Percentiles rank a stretch among this genome's conserved stretches.
Evolutionary conservation across 257 asterid genomes (phyloP).

Genomic region (Lavandula angustifolia): DNA sequence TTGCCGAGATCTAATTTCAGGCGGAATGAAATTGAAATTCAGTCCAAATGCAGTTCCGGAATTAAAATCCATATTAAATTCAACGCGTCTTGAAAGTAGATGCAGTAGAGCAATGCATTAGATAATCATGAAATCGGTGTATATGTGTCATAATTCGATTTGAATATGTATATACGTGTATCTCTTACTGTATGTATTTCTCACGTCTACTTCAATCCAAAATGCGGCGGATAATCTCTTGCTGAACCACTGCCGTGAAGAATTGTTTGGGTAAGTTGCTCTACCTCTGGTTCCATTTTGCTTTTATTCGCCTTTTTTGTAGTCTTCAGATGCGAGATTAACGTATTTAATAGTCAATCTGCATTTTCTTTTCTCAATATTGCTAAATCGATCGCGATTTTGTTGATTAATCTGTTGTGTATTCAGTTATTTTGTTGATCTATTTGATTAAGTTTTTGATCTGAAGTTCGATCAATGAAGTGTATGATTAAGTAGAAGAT

Average conservation of each 20-base stretch:
- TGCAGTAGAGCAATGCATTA: slow-evolving; percentile 28
- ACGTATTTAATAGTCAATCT: slow-evolving; percentile 2
- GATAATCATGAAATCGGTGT: slow-evolving; percentile 53
- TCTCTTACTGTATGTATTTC: not conserved
- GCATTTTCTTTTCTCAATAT: not conserved
- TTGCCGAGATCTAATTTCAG: slow-evolving; percentile 37
- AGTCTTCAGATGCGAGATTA: not conserved
- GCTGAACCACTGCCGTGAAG: slow-evolving; percentile 33
- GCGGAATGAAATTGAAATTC: slow-evolving; percentile 90
- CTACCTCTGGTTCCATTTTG: not conserved
- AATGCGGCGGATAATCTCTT: slow-evolving; percentile 44
- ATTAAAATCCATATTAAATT: slow-evolving; percentile 52
- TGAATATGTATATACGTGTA: not conserved
- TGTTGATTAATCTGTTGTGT: not conserved
- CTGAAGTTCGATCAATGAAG: slow-evolving; percentile 24
- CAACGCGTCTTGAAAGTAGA: slow-evolving; percentile 50
- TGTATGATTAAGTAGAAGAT: slow-evolving; percentile 12
- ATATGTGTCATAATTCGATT: not conserved
- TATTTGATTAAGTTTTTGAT: slow-evolving; percentile 32
- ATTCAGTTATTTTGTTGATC: slow-evolving; percentile 8
- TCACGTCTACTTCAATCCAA: slow-evolving; percentile 27
- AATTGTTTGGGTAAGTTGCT: slow-evolving; percentile 18
- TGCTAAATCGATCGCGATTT: slow-evolving; percentile 21
- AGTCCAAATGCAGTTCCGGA: slow-evolving; percentile 45
- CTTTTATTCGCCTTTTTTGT: not conserved